These are phyloP conservation scores for Rubroshorea leprosula DNA, from an alignment of 345 rosid species.

Conservation along the genomic window DNA sequence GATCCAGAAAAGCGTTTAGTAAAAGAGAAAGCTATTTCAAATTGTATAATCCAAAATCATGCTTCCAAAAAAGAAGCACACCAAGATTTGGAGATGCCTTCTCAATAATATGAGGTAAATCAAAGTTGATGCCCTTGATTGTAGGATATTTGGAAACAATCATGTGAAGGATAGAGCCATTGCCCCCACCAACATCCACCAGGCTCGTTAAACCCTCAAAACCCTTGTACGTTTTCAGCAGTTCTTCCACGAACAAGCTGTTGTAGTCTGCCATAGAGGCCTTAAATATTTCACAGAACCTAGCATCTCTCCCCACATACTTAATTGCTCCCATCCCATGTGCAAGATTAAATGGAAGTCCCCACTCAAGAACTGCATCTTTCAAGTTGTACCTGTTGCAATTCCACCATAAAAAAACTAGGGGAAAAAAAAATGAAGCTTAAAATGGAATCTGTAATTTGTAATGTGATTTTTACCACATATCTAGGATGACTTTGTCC, in stretches of 20 bases:
- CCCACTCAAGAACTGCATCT: conserved; percentile 43
- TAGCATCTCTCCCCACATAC: conserved; percentile 28
- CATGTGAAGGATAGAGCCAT: conserved; percentile 40
- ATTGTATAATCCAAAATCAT: too few species aligned
- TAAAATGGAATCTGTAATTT: too few species aligned
- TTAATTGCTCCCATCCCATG: conserved; percentile 23
- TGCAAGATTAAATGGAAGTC: conserved; percentile 35
- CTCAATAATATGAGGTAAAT: conserved; percentile 30
- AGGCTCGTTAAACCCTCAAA: conserved; percentile 31
- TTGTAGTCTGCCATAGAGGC: conserved; percentile 35
- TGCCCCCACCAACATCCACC: conserved; percentile 58
- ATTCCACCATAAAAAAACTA: neutral
- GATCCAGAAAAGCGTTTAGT: too few species aligned
- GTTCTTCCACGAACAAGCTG: conserved; percentile 27
- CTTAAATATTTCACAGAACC: conserved; percentile 28
- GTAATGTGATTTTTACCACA: too few species aligned
- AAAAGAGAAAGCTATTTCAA: too few species aligned
- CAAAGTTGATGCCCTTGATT: conserved; percentile 46
- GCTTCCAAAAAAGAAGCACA: conserved; percentile 15
- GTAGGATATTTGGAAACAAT: conserved; percentile 39
- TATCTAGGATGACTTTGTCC: conserved; percentile 23
- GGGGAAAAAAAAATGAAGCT: neutral
- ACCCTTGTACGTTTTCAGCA: conserved; percentile 38
- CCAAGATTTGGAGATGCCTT: conserved; percentile 31
- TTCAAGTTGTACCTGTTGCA: conserved; percentile 30